Base-by-base conservation (phyloP, 1,139 yeast species). In the Hemisphaericaspora lyxosophila region DNA sequence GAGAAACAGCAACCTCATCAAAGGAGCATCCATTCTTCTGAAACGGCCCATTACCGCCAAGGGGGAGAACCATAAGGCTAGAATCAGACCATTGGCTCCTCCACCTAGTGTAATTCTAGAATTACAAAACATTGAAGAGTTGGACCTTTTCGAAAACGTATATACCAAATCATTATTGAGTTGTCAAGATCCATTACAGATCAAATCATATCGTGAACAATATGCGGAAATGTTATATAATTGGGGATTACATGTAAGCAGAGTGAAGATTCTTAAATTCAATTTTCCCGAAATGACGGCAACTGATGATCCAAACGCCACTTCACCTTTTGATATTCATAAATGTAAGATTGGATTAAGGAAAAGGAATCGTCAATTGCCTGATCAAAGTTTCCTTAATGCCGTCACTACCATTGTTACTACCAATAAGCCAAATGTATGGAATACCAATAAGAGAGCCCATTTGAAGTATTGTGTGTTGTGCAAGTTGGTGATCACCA, bases 241-340 rank as follows among this genome's bases (percentile, higher is more conserved):
- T 28, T 90, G 97, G 97, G 94, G 92, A 0, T 67, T 89, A 20
- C 87, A 89, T 0, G 73, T 85, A 14, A 79, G 82, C 48, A 63
- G 96, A 26, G 77, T 86, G 24, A 92, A 90, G 52, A 75, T 90
- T 5, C 60, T 88, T 41, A 89, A 89, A 58, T 82, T 84, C 53
- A 86, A 85, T 50, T 75, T 76, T 42, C 67, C 73, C 0, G 57
- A 58, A 18, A n/a, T n/a, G n/a, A n/a, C n/a, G n/a, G n/a, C n/a
- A n/a, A 32, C 35, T 7, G 51, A 50, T n/a, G 44, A 54, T 11
- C 6, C 7, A 5, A 43, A 38, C 11, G 31, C 14, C 1, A 34
- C 34, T 3, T 51, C 67, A 0, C 53, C 47, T 8, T 64, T 60
- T 38, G 57, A 54, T 22, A 59, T 54, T 8, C 80, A 75, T 46